These are phyloP conservation scores for Bryoglossum gracile DNA, from an alignment of 495 filamentous ascomycete genomes.

Conservation along the genomic window DNA sequence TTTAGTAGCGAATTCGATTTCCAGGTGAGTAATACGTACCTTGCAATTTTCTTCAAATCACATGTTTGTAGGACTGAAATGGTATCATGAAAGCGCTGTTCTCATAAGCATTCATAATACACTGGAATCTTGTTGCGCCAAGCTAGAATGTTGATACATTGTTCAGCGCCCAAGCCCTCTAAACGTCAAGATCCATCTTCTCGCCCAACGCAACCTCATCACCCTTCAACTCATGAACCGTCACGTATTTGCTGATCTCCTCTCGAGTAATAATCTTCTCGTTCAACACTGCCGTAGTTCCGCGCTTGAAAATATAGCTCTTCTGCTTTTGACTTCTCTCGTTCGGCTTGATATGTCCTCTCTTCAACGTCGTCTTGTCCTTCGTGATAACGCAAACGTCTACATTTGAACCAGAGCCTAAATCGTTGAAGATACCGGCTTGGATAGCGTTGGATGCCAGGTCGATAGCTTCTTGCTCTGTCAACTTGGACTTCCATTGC, in stretches of 20 bases:
- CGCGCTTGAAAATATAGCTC: conserved; percentile 82
- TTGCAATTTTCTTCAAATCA: too few species aligned
- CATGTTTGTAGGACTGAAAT: too few species aligned
- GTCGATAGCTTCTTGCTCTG: conserved; percentile 71
- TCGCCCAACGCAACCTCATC: conserved; percentile 58
- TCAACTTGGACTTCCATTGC: conserved; percentile 77
- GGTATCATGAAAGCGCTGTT: conserved; percentile 33
- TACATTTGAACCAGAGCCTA: conserved; percentile 95
- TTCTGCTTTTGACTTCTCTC: conserved; percentile 82
- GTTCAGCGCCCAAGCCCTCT: conserved; percentile 1
- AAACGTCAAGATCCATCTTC: conserved; percentile 86
- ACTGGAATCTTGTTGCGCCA: conserved; percentile 10
- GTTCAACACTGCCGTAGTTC: conserved; percentile 88
- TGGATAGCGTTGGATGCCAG: conserved; percentile 84
- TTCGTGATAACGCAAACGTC: conserved; percentile 91
- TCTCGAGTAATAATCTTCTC: conserved; percentile 89
- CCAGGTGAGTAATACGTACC: too few species aligned
- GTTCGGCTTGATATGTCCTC: conserved; percentile 90
- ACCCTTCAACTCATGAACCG: conserved; percentile 71
- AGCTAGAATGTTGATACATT: conserved; percentile 22
- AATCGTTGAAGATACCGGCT: conserved; percentile 98
- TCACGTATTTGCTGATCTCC: conserved; percentile 92
- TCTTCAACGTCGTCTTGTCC: conserved; percentile 85
- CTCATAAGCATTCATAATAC: conserved; percentile 19
- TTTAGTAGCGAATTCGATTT: too few species aligned